Evolutionary conservation across 495 filamentous ascomycete genomes (phyloP).

Genomic region (Hypoxylon trugodes): DNA sequence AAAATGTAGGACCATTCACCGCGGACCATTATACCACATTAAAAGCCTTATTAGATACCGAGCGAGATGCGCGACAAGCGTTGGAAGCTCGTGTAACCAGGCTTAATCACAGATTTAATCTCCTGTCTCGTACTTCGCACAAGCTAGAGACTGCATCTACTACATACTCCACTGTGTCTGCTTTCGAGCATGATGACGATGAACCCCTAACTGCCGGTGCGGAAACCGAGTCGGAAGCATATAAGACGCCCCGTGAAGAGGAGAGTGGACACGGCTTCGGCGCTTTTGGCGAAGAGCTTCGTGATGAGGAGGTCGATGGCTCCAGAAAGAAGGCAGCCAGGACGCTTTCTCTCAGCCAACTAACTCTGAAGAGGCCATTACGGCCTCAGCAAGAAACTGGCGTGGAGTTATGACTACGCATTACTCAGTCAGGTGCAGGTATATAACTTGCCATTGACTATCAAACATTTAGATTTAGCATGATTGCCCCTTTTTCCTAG

Average conservation of each 20-base stretch:
- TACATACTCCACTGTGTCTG: slow-evolving; percentile 41
- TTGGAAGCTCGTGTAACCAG: slow-evolving; percentile 61
- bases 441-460: not conserved
- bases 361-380: slow-evolving; percentile 48
- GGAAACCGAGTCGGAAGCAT: slow-evolving; percentile 48
- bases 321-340: slow-evolving; percentile 53
- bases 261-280: slow-evolving; percentile 47
- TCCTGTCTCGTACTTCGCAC: slow-evolving; percentile 45
- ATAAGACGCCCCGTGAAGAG: slow-evolving; percentile 56
- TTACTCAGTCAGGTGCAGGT: not conserved
- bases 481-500: slow-evolving; percentile 2
- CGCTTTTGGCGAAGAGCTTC: slow-evolving; percentile 55
- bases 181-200: slow-evolving; percentile 50
- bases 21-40: slow-evolving; percentile 50
- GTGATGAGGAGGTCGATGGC: slow-evolving; percentile 46
- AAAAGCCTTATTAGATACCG: slow-evolving; percentile 55
- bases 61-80: slow-evolving; percentile 57
- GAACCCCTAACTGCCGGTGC: slow-evolving; percentile 34
- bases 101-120: slow-evolving; percentile 55
- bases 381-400: slow-evolving; percentile 19
- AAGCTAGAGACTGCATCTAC: slow-evolving; percentile 35
- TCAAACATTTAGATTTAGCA: not conserved
- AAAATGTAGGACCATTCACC: slow-evolving; percentile 37
- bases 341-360: slow-evolving; percentile 60
- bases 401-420: slow-evolving; percentile 45